These are phyloP conservation scores for Arthrobotrys entomopaga DNA, from an alignment of 2,329 filamentous ascomycete species.

Conservation along the genomic window DNA sequence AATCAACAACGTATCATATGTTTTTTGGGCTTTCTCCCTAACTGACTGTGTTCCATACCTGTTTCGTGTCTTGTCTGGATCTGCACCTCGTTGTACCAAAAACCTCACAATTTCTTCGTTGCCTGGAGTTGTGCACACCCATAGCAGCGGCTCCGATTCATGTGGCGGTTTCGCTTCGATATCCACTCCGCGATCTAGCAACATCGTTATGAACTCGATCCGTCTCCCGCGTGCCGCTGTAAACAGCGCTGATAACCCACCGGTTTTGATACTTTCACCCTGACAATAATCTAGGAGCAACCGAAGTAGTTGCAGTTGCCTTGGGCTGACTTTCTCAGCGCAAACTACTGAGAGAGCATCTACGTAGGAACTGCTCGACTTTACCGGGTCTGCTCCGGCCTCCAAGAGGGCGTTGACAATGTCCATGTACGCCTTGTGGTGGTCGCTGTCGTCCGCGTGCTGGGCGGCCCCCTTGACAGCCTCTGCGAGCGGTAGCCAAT, in stretches of 20 bases:
- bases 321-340: neutral
- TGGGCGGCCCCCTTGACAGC: constrained; percentile 4
- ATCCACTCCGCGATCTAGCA: constrained; percentile 17
- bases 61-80: constrained; percentile 11
- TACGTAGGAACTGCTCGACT: constrained; percentile 8
- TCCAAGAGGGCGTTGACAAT: constrained; percentile 16
- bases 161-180: neutral
- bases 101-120: constrained; percentile 20
- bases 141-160: neutral
- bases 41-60: constrained; percentile 9
- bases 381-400: constrained; percentile 19
- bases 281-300: constrained; percentile 16
- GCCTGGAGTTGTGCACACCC: constrained; percentile 17
- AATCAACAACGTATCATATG: constrained; percentile 21
- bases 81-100: constrained; percentile 7
- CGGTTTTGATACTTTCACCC: constrained; percentile 11
- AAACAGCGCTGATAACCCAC: constrained; percentile 18
- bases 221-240: neutral
- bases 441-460: neutral
- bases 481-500: constrained; percentile 1
- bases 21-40: constrained; percentile 12
- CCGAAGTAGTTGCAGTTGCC: constrained; percentile 3
- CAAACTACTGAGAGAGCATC: constrained; percentile 14
- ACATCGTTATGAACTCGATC: constrained; percentile 1
- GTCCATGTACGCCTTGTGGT: constrained; percentile 8